Evolutionary conservation across 306 rosid species (phyloP).

Genomic region (Vicia villosa): DNA sequence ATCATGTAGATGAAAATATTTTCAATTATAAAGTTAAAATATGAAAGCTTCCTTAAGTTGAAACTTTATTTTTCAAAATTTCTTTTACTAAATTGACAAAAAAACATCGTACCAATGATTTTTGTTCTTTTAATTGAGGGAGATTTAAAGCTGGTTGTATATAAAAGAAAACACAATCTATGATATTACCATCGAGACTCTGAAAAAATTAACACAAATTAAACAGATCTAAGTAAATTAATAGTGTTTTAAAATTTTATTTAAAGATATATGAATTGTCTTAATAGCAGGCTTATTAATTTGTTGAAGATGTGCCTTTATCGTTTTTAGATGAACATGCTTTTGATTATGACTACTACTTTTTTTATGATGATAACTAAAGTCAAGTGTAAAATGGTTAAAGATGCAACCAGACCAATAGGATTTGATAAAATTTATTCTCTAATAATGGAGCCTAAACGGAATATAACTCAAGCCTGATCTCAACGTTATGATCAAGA

Average conservation of each 20-base stretch:
- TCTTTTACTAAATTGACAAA: no score
- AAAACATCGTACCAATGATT: constrained; percentile 60
- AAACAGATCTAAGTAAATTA: not conserved
- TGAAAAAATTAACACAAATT: constrained; percentile 19
- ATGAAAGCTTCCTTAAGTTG: not conserved
- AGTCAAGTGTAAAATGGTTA: no score
- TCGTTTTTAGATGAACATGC: no score
- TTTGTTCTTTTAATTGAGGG: constrained; percentile 63
- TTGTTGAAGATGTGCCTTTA: constrained; percentile 54
- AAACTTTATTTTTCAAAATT: not conserved
- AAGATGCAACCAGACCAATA: no score
- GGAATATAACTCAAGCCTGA: no score
- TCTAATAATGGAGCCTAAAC: no score
- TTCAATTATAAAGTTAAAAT: not conserved
- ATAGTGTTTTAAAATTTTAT: not conserved
- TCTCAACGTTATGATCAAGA: no score
- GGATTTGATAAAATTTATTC: no score
- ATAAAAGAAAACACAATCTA: constrained; percentile 78
- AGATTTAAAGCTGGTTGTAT: constrained; percentile 90
- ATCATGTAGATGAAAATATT: constrained; percentile 32
- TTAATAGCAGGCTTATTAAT: constrained; percentile 77
- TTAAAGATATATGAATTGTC: constrained; percentile 64
- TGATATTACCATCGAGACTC: constrained; percentile 88
- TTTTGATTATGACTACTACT: no score
- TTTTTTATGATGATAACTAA: no score